Evolutionary conservation across 257 asterid genomes (phyloP).

Genomic region (Nicotiana paniculata): DNA sequence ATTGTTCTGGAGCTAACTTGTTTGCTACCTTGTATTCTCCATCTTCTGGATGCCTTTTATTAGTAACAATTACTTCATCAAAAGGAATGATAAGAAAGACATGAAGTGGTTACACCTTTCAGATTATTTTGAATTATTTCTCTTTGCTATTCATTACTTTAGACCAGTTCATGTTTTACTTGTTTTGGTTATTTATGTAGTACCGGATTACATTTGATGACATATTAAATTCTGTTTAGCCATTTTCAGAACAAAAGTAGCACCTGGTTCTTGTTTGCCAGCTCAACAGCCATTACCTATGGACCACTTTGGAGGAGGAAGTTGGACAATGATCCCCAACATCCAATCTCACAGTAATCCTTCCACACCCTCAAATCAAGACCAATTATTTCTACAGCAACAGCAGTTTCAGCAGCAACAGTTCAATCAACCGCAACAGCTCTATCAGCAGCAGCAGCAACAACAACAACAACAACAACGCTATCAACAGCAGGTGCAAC

Average conservation of each 20-base stretch:
- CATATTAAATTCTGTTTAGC: not conserved
- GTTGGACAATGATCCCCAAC: constrained; percentile 83
- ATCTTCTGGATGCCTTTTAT: no score
- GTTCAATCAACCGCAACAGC: constrained; percentile 45
- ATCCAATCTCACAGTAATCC: constrained; percentile 74
- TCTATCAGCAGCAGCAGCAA: not conserved
- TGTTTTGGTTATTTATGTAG: not conserved
- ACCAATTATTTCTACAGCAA: constrained; percentile 54
- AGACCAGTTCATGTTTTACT: not conserved
- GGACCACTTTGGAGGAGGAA: constrained; percentile 80
- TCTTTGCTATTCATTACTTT: not conserved
- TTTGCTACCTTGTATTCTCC: no score
- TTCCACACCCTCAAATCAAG: constrained; percentile 72
- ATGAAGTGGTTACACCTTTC: not conserved
- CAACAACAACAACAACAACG: constrained; percentile 19
- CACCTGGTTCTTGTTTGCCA: not conserved
- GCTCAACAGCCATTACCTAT: constrained; percentile 22
- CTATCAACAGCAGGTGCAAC: constrained; percentile 8
- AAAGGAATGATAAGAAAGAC: not conserved
- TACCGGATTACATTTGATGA: not conserved
- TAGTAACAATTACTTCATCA: no score
- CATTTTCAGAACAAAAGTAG: not conserved
- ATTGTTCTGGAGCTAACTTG: no score
- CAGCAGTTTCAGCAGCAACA: constrained; percentile 54
- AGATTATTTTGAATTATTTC: not conserved